phyloP scores from a whole-genome alignment of 768 basidiomycete species.

The Ramaria sp. region DNA sequence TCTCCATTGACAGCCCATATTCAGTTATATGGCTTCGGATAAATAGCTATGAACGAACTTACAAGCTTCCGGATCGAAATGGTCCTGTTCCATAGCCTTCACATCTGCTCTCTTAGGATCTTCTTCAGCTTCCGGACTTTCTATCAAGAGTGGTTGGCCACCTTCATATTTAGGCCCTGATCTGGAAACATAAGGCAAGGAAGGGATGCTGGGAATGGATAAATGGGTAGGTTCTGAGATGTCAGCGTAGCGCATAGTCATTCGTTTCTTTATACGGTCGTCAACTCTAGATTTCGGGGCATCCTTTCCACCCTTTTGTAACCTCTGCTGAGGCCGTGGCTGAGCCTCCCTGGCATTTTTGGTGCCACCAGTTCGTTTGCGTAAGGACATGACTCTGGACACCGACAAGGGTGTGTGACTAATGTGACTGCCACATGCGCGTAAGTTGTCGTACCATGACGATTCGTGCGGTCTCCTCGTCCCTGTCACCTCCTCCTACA shows the following conservation, averaged over 20 bases:
- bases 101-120: conserved; percentile 54
- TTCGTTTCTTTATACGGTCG: conserved; percentile 93
- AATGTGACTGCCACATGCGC: background rate
- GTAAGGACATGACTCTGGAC: conserved; percentile 1
- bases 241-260: conserved; percentile 90
- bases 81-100: conserved; percentile 57
- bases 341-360: background rate
- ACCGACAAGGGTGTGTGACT: background rate
- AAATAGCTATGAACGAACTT: conserved; percentile 19
- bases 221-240: conserved; percentile 61
- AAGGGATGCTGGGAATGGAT: conserved; percentile 46
- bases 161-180: conserved; percentile 21
- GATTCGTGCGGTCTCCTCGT: background rate
- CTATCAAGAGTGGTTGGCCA: conserved; percentile 14
- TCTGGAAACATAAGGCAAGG: conserved; percentile 34
- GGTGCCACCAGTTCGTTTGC: conserved; percentile 2
- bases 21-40: no score
- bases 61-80: conserved; percentile 88
- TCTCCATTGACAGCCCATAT: conserved; percentile 27
- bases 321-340: conserved; percentile 6
- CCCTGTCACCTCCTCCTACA: conserved; percentile 12
- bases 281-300: conserved; percentile 41
- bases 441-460: background rate
- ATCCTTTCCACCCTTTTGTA: conserved; percentile 2
- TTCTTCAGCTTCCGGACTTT: conserved; percentile 35